phyloP scores from a whole-genome alignment of 345 rosid species.

The Lagerstroemia speciosa region DNA sequence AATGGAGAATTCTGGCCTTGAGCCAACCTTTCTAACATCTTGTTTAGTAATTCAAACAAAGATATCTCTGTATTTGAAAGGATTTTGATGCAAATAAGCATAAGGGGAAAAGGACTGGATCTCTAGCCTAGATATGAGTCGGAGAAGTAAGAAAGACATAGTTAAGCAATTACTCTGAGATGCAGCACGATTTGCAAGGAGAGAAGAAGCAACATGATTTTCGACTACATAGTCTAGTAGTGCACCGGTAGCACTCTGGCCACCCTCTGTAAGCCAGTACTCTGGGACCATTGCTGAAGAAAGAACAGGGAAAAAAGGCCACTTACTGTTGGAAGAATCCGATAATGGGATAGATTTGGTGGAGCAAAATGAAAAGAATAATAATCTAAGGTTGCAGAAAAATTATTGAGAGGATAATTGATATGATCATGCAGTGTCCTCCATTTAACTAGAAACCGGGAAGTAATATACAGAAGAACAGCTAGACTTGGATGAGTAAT shows the following conservation, averaged over 20 bases:
- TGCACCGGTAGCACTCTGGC: slow-evolving; percentile 99
- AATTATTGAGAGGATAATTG: background rate
- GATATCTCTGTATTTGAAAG: slow-evolving; percentile 44
- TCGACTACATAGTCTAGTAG: slow-evolving; percentile 75
- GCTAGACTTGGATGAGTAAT: background rate
- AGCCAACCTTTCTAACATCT: slow-evolving; percentile 43
- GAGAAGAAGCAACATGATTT: slow-evolving; percentile 80
- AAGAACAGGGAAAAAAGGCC: background rate
- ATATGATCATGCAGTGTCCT: background rate
- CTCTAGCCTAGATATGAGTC: background rate
- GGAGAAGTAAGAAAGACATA: background rate
- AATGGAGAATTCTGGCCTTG: slow-evolving; percentile 56
- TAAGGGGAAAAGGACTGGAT: background rate
- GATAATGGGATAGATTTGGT: background rate
- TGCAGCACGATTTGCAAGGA: slow-evolving; percentile 87
- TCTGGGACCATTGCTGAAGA: slow-evolving; percentile 79
- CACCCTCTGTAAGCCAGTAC: slow-evolving; percentile 97
- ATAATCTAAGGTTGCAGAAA: background rate
- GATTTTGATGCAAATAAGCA: slow-evolving; percentile 1
- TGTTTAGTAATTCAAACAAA: slow-evolving; percentile 63
- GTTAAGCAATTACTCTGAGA: slow-evolving; percentile 50
- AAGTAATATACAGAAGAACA: background rate
- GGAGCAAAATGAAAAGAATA: background rate
- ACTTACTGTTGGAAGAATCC: background rate
- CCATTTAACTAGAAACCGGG: background rate